Percentiles rank a stretch among this genome's conserved stretches.
Evolutionary conservation across 1,284 basidiomycete genomes (phyloP).

Genomic region (Irpex sp.): DNA sequence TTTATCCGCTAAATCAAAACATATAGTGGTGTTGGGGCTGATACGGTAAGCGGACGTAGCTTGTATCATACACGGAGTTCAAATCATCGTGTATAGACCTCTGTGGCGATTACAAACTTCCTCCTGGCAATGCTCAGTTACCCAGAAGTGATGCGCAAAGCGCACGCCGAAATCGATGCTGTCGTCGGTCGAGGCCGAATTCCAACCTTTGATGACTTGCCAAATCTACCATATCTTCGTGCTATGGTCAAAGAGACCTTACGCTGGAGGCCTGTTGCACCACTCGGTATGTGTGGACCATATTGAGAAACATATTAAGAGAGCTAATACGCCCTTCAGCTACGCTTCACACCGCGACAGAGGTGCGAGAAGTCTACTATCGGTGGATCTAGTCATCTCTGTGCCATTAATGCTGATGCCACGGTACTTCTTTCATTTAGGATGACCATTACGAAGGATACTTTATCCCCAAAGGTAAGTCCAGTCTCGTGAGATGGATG

Average conservation of each 20-base stretch:
- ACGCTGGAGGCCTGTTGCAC: not conserved
- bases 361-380: too few relatives aligned
- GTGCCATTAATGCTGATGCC: not conserved
- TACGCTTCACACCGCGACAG: not conserved
- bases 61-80: not conserved
- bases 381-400: not conserved
- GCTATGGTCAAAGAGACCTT: slow-evolving; percentile 5
- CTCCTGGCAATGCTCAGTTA: slow-evolving; percentile 2
- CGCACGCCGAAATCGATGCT: slow-evolving; percentile 3
- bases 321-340: too few relatives aligned
- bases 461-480: not conserved
- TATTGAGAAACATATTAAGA: too few relatives aligned
- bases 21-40: not conserved
- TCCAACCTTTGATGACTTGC: slow-evolving; percentile 1
- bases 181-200: slow-evolving; percentile 1
- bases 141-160: slow-evolving; percentile 2
- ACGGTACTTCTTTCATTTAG: not conserved
- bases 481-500: not conserved
- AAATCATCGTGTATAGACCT: not conserved
- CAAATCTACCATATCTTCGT: slow-evolving; percentile 1
- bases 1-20: too few relatives aligned
- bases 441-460: not conserved
- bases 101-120: not conserved
- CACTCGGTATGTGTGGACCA: not conserved
- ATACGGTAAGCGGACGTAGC: not conserved